phyloP scores from a whole-genome alignment of 495 filamentous ascomycete genomes.

The Durotheca rogersii region DNA sequence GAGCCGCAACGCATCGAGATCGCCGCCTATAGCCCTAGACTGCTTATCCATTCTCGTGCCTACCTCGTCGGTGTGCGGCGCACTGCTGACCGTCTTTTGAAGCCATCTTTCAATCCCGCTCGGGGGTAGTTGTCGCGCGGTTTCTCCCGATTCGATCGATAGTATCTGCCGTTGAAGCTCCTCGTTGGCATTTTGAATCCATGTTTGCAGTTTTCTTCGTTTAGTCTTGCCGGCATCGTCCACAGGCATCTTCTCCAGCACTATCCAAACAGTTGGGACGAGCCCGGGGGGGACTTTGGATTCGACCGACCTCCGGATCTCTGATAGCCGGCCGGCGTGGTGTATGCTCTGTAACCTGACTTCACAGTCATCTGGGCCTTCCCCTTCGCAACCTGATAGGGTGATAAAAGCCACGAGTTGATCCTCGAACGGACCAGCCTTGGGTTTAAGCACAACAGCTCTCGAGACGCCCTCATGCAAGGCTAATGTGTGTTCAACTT shows the following conservation, averaged over 20 bases:
- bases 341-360: constrained; percentile 43
- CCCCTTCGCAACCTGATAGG: constrained; percentile 30
- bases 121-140: constrained; percentile 35
- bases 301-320: constrained; percentile 37
- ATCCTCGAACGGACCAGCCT: constrained; percentile 49
- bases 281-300: constrained; percentile 28
- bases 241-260: constrained; percentile 47
- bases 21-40: constrained; percentile 48
- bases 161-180: constrained; percentile 44
- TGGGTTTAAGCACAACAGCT: constrained; percentile 45
- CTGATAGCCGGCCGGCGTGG: constrained; percentile 39
- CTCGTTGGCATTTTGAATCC: constrained; percentile 52
- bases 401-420: constrained; percentile 47
- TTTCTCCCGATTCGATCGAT: constrained; percentile 41
- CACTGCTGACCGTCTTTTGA: constrained; percentile 42
- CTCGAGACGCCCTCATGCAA: constrained; percentile 31
- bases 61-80: constrained; percentile 37
- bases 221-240: constrained; percentile 41
- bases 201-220: constrained; percentile 47
- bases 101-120: constrained; percentile 42
- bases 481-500: constrained; percentile 25
- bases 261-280: constrained; percentile 45
- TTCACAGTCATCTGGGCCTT: constrained; percentile 29
- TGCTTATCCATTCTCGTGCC: constrained; percentile 47
- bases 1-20: constrained; percentile 44